phyloP scores from a whole-genome alignment of 1,284 basidiomycete species.

The Sanguinoderma infundibulare region DNA sequence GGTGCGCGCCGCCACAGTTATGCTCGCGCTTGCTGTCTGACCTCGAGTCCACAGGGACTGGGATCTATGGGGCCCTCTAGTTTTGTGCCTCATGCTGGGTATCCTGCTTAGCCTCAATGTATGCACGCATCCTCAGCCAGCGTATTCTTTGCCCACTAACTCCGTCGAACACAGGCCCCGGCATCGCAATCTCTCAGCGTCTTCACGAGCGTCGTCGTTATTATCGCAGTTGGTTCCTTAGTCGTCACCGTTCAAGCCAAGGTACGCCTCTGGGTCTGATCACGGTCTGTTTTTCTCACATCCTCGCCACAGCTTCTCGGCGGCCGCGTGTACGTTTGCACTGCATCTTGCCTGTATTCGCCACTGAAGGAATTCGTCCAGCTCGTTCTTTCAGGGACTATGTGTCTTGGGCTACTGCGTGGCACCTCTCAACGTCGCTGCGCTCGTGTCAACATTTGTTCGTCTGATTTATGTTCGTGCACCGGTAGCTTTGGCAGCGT shows the following conservation, averaged over 20 bases:
- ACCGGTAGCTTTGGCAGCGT: constrained; percentile 82
- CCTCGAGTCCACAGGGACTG: constrained; percentile 69
- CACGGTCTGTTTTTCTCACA: constrained; percentile 1
- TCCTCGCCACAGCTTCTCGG: constrained; percentile 71
- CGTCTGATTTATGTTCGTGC: constrained; percentile 85
- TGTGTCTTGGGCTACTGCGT: constrained; percentile 93
- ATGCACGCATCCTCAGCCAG: constrained; percentile 31
- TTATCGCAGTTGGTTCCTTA: constrained; percentile 88
- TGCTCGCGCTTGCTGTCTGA: background rate
- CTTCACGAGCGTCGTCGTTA: constrained; percentile 91
- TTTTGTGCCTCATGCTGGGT: constrained; percentile 84
- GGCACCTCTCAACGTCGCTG: constrained; percentile 88
- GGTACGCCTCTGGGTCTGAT: constrained; percentile 38
- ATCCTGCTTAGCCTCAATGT: constrained; percentile 91
- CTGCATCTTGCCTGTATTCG: background rate
- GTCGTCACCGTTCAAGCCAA: constrained; percentile 94
- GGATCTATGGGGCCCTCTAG: constrained; percentile 95
- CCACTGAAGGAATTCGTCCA: constrained; percentile 36
- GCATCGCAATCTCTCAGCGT: constrained; percentile 82
- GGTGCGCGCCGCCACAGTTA: constrained; percentile 44
- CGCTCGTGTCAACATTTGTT: constrained; percentile 85
- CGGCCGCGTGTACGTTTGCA: constrained; percentile 79
- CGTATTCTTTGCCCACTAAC: background rate
- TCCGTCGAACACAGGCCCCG: constrained; percentile 67
- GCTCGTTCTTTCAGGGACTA: constrained; percentile 94